Evolutionary conservation across 371 early-diverging fungal genomes (phyloP).

Genomic region (Rhizopus delemar): DNA sequence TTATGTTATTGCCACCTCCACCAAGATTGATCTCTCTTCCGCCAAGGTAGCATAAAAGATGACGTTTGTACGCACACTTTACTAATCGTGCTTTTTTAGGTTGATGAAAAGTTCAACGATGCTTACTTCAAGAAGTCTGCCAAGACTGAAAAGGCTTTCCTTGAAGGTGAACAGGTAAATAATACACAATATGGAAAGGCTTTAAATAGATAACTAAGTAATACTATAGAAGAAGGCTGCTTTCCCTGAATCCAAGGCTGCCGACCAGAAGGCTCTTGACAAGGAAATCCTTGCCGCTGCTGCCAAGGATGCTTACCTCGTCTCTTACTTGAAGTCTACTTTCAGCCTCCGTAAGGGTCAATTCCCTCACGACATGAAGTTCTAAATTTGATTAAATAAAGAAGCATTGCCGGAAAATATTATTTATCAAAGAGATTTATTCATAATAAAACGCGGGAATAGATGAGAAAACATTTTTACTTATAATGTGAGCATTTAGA

Average conservation of each 20-base stretch:
- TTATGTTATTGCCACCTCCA: slow-evolving; percentile 96
- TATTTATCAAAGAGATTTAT: no score
- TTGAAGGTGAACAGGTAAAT: slow-evolving; percentile 61
- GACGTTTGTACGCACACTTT: neutral
- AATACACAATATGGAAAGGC: neutral
- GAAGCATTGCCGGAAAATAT: no score
- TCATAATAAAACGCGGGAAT: no score
- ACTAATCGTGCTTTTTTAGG: slow-evolving; percentile 15
- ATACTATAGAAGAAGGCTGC: slow-evolving; percentile 56
- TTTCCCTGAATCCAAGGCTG: slow-evolving; percentile 65
- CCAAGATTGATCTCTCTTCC: slow-evolving; percentile 86
- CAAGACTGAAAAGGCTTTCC: slow-evolving; percentile 79
- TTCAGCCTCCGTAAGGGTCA: slow-evolving; percentile 94
- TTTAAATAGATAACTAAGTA: neutral
- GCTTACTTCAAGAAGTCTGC: slow-evolving; percentile 82
- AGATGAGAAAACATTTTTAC: no score
- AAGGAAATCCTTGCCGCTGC: slow-evolving; percentile 74
- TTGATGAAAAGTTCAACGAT: slow-evolving; percentile 80
- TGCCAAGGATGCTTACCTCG: slow-evolving; percentile 80
- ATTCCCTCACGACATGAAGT: slow-evolving; percentile 90
- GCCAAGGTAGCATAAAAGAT: slow-evolving; percentile 52
- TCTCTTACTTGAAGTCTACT: slow-evolving; percentile 80
- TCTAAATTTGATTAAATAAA: slow-evolving; percentile 58
- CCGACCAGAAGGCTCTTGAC: slow-evolving; percentile 88
- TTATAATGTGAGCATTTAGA: no score